A percentile compares a stretch with the other conserved stretches of the same genome.
phyloP scores from a whole-genome alignment of 2,329 filamentous ascomycete genomes.

The Elsinoe fawcettii region DNA sequence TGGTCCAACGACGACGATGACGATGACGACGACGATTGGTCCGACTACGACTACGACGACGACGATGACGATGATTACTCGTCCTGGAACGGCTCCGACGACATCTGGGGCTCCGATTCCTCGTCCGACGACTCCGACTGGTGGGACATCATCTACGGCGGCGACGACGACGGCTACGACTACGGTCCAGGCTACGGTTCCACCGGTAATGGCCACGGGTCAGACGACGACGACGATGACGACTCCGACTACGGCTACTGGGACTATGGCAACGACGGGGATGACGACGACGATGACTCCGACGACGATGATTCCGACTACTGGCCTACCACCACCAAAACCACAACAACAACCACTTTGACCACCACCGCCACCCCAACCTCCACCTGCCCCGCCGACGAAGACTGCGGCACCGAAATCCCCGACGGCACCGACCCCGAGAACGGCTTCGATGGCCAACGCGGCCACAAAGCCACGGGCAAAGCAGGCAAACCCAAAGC shows the following conservation, averaged over 20 bases:
- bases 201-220: not conserved
- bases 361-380: not conserved
- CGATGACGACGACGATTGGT: not conserved
- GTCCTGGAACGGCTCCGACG: not conserved
- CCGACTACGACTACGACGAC: no score
- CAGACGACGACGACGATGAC: not conserved
- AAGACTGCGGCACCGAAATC: not conserved
- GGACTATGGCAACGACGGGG: not conserved
- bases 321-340: not conserved
- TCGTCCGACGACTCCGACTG: not conserved
- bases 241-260: not conserved
- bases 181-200: not conserved
- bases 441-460: not conserved
- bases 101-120: slow-evolving; percentile 9
- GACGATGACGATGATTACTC: no score
- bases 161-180: not conserved
- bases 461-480: not conserved
- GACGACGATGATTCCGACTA: not conserved
- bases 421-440: not conserved
- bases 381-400: not conserved
- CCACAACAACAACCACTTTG: not conserved
- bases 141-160: not conserved
- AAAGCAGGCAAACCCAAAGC: not conserved
- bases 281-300: not conserved
- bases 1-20: not conserved